Evolutionary conservation across 2,329 filamentous ascomycete species (phyloP).

Genomic region (Fusarium abutilonis): DNA sequence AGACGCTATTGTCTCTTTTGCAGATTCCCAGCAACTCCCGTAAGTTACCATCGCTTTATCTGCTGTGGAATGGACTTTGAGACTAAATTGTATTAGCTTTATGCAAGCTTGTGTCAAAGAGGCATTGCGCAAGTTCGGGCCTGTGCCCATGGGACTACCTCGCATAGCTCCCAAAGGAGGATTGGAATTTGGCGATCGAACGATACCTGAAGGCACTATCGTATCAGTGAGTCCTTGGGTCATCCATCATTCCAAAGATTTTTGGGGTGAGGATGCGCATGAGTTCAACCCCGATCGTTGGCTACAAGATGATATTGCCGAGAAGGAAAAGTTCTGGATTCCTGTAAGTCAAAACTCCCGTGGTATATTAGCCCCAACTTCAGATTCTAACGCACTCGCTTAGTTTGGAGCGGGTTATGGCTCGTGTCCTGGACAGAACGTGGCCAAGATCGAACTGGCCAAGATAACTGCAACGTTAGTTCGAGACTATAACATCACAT

Average conservation of each 20-base stretch:
- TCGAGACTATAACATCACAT: slow-evolving; percentile 22
- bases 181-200: slow-evolving; percentile 42
- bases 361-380: background rate
- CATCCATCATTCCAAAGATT: slow-evolving; percentile 46
- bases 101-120: slow-evolving; percentile 54
- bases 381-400: background rate
- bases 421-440: slow-evolving; percentile 30
- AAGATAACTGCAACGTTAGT: slow-evolving; percentile 28
- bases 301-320: slow-evolving; percentile 1
- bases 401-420: slow-evolving; percentile 30
- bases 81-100: background rate
- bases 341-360: slow-evolving; percentile 9
- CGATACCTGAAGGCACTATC: slow-evolving; percentile 47
- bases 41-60: slow-evolving; percentile 20
- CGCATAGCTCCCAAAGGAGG: slow-evolving; percentile 48
- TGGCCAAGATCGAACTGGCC: slow-evolving; percentile 28
- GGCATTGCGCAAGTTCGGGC: slow-evolving; percentile 52
- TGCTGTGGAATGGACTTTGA: fast-evolving
- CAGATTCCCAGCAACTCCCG: slow-evolving; percentile 45
- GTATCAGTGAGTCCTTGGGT: slow-evolving; percentile 36
- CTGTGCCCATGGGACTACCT: slow-evolving; percentile 31
- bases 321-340: slow-evolving; percentile 21
- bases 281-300: slow-evolving; percentile 37
- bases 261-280: slow-evolving; percentile 52
- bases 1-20: slow-evolving; percentile 11